Conservation (phyloP, 2,329 filamentous ascomycete genomes). For the Elsinoe fawcettii region DNA sequence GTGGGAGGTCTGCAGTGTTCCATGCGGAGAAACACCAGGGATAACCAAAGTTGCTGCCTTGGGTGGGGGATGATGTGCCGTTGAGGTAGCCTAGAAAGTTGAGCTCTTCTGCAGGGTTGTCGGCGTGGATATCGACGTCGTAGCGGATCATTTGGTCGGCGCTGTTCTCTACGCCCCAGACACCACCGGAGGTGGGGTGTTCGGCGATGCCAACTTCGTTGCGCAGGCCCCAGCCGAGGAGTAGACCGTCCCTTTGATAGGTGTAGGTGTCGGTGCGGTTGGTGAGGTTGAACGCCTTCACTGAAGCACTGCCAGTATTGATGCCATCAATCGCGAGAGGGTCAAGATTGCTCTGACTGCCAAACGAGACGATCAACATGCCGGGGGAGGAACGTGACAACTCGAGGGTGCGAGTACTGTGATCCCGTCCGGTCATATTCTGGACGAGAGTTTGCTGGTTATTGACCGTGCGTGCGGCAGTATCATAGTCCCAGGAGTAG, state of each 20-base stretch:
- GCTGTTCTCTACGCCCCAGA: slow-evolving; percentile 60
- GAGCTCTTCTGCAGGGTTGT: slow-evolving; percentile 67
- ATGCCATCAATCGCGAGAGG: slow-evolving; percentile 39
- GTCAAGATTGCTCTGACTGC: slow-evolving; percentile 58
- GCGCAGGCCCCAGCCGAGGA: slow-evolving; percentile 60
- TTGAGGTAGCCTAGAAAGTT: slow-evolving; percentile 62
- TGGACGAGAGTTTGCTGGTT: slow-evolving; percentile 44
- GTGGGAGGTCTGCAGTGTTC: slow-evolving; percentile 46
- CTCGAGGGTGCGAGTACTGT: slow-evolving; percentile 60
- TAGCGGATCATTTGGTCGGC: slow-evolving; percentile 50
- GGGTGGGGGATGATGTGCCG: slow-evolving; percentile 34
- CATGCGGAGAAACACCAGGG: slow-evolving; percentile 62
- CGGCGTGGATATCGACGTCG: slow-evolving; percentile 53
- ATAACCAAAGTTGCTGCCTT: slow-evolving; percentile 60
- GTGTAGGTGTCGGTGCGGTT: slow-evolving; percentile 33
- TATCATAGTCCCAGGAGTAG: slow-evolving; percentile 58
- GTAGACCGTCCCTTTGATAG: slow-evolving; percentile 44
- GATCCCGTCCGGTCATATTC: slow-evolving; percentile 55
- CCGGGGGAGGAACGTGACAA: slow-evolving; percentile 49
- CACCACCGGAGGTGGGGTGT: slow-evolving; percentile 44
- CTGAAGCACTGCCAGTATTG: slow-evolving; percentile 54
- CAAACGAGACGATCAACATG: slow-evolving; percentile 57
- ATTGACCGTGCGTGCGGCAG: slow-evolving; percentile 43
- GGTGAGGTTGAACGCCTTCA: slow-evolving; percentile 54
- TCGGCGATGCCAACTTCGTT: slow-evolving; percentile 67